Percentiles rank a stretch among this genome's conserved stretches.
Evolutionary conservation across 805 yeast species (phyloP).

Genomic region (Candida argentea): DNA sequence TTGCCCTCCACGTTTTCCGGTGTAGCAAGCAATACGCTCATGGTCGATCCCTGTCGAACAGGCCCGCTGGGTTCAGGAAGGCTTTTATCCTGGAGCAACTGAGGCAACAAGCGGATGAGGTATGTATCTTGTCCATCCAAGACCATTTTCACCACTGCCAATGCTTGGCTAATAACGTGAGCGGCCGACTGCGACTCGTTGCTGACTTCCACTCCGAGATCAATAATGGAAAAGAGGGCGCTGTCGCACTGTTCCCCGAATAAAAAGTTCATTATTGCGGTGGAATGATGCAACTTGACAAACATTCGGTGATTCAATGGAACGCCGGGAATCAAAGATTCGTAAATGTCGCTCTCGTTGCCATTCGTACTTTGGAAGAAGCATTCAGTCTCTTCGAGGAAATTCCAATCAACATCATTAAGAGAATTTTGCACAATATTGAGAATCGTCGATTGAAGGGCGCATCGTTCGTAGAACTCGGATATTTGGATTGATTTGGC

Average conservation of each 20-base stretch:
- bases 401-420: constrained; percentile 27
- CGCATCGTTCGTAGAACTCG: constrained; percentile 20
- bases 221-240: constrained; percentile 45
- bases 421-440: constrained; percentile 35
- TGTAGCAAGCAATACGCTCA: constrained; percentile 17
- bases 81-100: constrained; percentile 30
- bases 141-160: constrained; percentile 35
- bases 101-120: constrained; percentile 43
- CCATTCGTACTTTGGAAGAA: constrained; percentile 23
- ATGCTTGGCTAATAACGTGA: constrained; percentile 26
- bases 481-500: constrained; percentile 36
- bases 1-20: constrained; percentile 17
- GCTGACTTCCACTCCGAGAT: constrained; percentile 51
- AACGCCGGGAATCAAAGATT: constrained; percentile 9
- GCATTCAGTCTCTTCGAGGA: constrained; percentile 44
- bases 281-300: constrained; percentile 62
- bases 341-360: constrained; percentile 12
- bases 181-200: constrained; percentile 30
- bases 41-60: constrained; percentile 17
- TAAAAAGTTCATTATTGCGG: constrained; percentile 50
- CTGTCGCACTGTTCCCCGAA: constrained; percentile 50
- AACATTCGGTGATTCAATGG: constrained; percentile 13
- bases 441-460: constrained; percentile 47
- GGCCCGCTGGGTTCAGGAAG: constrained; percentile 2
- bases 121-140: constrained; percentile 51